Percentiles rank a stretch among this genome's conserved stretches.
Conservation (phyloP, 2,329 filamentous ascomycete genomes). For the Periconia digitata region DNA sequence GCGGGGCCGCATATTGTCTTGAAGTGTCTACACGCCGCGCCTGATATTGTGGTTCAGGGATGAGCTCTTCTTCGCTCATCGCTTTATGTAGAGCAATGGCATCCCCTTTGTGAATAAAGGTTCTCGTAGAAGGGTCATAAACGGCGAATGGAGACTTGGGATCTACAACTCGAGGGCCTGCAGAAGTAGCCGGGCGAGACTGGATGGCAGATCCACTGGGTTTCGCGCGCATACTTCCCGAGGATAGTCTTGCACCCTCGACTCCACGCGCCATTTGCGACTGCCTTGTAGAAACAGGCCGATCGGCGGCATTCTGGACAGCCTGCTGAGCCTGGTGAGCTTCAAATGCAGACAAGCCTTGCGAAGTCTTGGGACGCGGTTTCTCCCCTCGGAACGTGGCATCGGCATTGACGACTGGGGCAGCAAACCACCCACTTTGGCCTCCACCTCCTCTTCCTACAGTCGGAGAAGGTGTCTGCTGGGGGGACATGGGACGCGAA, state of each 20-base stretch:
- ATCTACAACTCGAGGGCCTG: conserved; percentile 26
- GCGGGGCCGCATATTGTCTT: neutral
- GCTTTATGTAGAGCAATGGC: conserved; percentile 38
- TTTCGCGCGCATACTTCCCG: conserved; percentile 57
- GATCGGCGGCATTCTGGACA: conserved; percentile 39
- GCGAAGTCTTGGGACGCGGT: conserved; percentile 30
- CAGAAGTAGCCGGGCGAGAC: conserved; percentile 10
- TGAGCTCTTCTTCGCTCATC: conserved; percentile 30
- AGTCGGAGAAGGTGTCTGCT: conserved; percentile 34
- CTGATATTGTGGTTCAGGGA: neutral
- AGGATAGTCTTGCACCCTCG: conserved; percentile 45
- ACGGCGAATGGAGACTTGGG: conserved; percentile 41
- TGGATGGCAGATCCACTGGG: conserved; percentile 52
- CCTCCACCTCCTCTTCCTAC: conserved; percentile 8
- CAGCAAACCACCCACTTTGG: conserved; percentile 43
- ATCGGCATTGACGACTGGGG: conserved; percentile 38
- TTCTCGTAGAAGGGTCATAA: conserved; percentile 40
- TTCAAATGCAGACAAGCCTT: conserved; percentile 20
- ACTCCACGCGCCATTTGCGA: conserved; percentile 36
- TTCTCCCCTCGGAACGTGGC: conserved; percentile 30
- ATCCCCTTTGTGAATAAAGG: conserved; percentile 40
- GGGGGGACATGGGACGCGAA: conserved; percentile 56
- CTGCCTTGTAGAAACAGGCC: conserved; percentile 47
- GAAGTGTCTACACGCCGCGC: neutral
- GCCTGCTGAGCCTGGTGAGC: conserved; percentile 30